Conservation (phyloP, 2,329 filamentous ascomycete species). For the Sporothrix globosa region DNA sequence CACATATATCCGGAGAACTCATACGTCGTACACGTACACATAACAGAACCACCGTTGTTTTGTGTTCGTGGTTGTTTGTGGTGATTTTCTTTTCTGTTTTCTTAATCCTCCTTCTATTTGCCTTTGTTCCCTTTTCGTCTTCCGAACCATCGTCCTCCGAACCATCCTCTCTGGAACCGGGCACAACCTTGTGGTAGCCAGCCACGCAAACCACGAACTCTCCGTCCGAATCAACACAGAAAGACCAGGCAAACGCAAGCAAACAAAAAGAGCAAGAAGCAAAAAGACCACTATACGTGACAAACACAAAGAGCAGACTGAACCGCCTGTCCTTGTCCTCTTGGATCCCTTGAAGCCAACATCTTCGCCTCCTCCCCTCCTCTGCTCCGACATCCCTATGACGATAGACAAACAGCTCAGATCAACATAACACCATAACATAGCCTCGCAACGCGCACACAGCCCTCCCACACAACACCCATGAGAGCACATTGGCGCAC, state of each 20-base stretch:
- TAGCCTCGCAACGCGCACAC: background rate
- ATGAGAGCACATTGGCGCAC: background rate
- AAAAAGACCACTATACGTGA: background rate
- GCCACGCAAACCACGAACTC: background rate
- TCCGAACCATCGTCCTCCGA: background rate
- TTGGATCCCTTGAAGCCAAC: background rate
- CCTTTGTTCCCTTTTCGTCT: background rate
- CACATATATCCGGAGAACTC: background rate
- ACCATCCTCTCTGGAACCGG: background rate
- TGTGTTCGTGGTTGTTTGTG: background rate
- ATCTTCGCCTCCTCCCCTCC: background rate
- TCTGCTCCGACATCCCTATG: conserved; percentile 11
- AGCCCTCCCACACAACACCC: background rate
- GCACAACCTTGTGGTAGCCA: background rate
- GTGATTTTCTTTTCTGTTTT: background rate
- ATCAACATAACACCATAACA: background rate
- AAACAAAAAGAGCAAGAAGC: background rate
- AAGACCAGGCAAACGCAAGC: background rate
- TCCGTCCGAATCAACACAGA: background rate
- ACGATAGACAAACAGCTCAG: background rate
- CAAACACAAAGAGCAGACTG: background rate
- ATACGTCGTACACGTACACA: background rate
- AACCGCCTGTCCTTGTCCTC: background rate
- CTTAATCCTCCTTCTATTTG: background rate
- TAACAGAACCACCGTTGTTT: background rate